Percentiles rank a stretch among this genome's conserved stretches.
phyloP scores from a whole-genome alignment of 2,329 filamentous ascomycete species.

The Simplicillium aogashimaense region DNA sequence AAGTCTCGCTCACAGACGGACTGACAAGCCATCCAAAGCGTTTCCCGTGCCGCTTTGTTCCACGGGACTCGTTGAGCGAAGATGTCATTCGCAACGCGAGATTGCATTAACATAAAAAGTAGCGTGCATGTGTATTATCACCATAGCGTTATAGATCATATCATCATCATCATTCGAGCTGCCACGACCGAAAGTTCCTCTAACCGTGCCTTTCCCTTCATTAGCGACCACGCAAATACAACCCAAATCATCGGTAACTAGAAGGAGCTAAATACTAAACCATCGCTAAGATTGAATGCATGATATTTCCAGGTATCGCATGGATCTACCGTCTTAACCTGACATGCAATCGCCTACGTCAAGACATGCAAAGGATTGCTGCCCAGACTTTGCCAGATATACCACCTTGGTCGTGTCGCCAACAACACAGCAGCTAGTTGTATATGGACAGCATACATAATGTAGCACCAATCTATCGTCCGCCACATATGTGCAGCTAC shows the following conservation, averaged over 20 bases:
- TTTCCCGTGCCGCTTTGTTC: slow-evolving; percentile 14
- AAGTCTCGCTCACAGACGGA: slow-evolving; percentile 15
- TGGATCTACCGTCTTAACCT: slow-evolving; percentile 32
- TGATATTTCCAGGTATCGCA: slow-evolving; percentile 58
- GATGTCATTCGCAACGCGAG: slow-evolving; percentile 1
- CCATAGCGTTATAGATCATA: neutral
- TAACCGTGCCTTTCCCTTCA: slow-evolving; percentile 30
- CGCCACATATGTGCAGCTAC: slow-evolving; percentile 59
- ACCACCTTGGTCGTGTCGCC: slow-evolving; percentile 55
- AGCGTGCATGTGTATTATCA: neutral
- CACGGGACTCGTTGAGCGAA: slow-evolving; percentile 10
- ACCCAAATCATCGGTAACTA: slow-evolving; percentile 39
- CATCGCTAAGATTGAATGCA: slow-evolving; percentile 56
- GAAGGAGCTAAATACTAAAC: slow-evolving; percentile 57
- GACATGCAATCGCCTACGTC: slow-evolving; percentile 59
- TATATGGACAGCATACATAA: slow-evolving; percentile 57
- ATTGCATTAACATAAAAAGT: neutral
- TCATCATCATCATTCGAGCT: neutral
- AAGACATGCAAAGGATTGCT: slow-evolving; percentile 61
- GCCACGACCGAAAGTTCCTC: slow-evolving; percentile 21
- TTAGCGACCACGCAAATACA: slow-evolving; percentile 41
- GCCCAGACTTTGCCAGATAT: slow-evolving; percentile 54
- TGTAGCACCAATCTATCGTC: slow-evolving; percentile 56
- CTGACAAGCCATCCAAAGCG: slow-evolving; percentile 16
- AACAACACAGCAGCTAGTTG: slow-evolving; percentile 56